Evolutionary conservation across 1,284 basidiomycete genomes (phyloP), one percentile per base, ranked within the genome.

Genomic region (Heterobasidion occidentale): DNA sequence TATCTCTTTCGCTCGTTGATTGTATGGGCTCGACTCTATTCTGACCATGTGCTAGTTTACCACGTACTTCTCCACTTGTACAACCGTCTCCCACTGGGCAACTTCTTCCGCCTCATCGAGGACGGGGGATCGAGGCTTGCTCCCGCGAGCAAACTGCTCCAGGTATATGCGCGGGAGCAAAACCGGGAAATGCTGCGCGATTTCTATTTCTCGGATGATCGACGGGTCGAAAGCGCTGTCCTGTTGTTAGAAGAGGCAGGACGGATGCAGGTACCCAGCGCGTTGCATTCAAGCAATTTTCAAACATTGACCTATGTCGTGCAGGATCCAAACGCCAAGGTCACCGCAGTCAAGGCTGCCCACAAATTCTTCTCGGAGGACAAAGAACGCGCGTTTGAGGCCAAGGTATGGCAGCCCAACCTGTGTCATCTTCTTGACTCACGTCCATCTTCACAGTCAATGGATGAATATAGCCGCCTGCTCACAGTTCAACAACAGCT

Each of bases 191-290:
- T 99, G 80, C 75, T 98, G 12, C 80, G 92, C 15, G 94, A 99
- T 69, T 98, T 97, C 70, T 99, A 96, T 72, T 99, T 96, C 68
- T 96, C 96, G 53, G 97, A 99, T 67, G 97, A 99, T 71, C 80
- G 96, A 59, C 79, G 96, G 48, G 88, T 92, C 7, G 95, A 98
- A 65, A 94, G 87, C 67, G 97, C 93, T 0, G 80, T 90, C 15
- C 74, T 98, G 7, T 88, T 84, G 45, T 73, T 99, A 46, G 89
- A 92, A 46, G 94, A 97, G 67, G 90, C 93, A 14, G 75, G 34
- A 42, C 49, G 55, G 14, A 59, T 60, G 57, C 51, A 58, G 47
- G 58, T 54, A 35, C 38, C 46, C 46, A 34, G 9, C 46, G 6
- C 6, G 27, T 27, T 27, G 27, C 27, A 27, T 27, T 27, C 27